A percentile compares a stretch with the other conserved stretches of the same genome.
Evolutionary conservation across 495 filamentous ascomycete genomes (phyloP).

Genomic region (Daldinia childiae): DNA sequence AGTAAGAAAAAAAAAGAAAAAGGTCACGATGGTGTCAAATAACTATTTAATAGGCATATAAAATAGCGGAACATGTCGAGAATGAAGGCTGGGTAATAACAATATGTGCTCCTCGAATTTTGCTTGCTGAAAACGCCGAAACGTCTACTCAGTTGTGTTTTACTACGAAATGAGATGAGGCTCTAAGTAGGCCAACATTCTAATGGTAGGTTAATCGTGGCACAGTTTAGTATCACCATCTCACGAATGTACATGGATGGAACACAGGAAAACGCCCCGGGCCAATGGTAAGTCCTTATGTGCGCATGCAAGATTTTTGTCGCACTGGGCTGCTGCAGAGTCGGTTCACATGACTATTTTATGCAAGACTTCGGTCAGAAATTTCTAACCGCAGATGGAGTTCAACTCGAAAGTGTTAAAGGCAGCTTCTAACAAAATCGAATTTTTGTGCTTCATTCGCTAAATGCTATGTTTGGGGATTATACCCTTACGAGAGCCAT

Average conservation of each 20-base stretch:
- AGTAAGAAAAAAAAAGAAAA: too few relatives aligned
- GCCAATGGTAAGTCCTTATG: not conserved
- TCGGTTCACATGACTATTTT: not conserved
- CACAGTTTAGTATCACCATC: constrained; percentile 3
- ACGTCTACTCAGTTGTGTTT: not conserved
- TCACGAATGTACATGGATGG: not conserved
- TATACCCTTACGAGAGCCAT: constrained; percentile 6
- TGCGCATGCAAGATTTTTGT: not conserved
- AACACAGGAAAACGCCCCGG: not conserved
- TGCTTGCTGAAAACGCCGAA: not conserved
- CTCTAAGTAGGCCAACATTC: not conserved
- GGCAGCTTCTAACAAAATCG: not conserved
- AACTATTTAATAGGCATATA: not conserved
- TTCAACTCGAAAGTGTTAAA: not conserved
- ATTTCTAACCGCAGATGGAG: too few relatives aligned
- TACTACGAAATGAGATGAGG: constrained; percentile 6
- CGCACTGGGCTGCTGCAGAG: not conserved
- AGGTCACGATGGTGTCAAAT: not conserved
- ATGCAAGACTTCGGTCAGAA: not conserved
- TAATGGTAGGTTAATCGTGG: not conserved
- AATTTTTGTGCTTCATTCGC: constrained; percentile 18
- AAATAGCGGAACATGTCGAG: not conserved
- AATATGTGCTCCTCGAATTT: not conserved
- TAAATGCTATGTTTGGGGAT: constrained; percentile 21
- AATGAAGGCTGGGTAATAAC: not conserved